These are phyloP conservation scores for Trichoderma pleuroti DNA, from an alignment of 2,329 filamentous ascomycete species.

Conservation along the genomic window DNA sequence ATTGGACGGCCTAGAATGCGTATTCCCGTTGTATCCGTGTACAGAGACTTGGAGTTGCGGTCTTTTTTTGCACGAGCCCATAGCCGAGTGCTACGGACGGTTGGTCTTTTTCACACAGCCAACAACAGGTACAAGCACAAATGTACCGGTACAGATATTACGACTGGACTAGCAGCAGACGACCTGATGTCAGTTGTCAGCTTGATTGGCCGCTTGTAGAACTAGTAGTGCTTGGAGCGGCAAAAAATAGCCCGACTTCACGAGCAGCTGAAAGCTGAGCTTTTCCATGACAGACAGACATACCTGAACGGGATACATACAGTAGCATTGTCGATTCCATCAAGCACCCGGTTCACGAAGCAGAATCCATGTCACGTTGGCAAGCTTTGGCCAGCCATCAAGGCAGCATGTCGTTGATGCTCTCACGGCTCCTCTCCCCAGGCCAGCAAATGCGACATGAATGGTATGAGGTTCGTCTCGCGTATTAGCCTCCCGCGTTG, in stretches of 20 bases:
- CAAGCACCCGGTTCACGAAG: background rate
- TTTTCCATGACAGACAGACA: background rate
- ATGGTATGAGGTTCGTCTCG: slow-evolving; percentile 10
- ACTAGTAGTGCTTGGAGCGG: slow-evolving; percentile 1
- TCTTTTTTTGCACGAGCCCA: background rate
- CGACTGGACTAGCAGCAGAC: background rate
- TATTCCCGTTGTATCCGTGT: slow-evolving; percentile 6
- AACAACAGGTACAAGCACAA: background rate
- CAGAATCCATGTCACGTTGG: background rate
- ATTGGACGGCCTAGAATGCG: background rate
- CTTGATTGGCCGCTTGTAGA: background rate
- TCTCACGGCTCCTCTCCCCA: background rate
- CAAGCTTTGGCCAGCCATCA: background rate
- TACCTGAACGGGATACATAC: background rate
- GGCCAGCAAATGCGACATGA: background rate
- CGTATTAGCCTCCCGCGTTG: slow-evolving; percentile 1
- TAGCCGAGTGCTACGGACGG: background rate
- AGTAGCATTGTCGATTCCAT: background rate
- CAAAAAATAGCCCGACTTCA: background rate
- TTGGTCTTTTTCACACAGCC: background rate
- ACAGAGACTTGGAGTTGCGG: background rate
- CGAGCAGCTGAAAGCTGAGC: background rate
- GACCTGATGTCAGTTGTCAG: background rate
- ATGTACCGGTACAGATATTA: background rate
- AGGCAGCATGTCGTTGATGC: background rate